Evolutionary conservation across 495 filamentous ascomycete genomes (phyloP).

Genomic region (Lentithecium fluviatile): DNA sequence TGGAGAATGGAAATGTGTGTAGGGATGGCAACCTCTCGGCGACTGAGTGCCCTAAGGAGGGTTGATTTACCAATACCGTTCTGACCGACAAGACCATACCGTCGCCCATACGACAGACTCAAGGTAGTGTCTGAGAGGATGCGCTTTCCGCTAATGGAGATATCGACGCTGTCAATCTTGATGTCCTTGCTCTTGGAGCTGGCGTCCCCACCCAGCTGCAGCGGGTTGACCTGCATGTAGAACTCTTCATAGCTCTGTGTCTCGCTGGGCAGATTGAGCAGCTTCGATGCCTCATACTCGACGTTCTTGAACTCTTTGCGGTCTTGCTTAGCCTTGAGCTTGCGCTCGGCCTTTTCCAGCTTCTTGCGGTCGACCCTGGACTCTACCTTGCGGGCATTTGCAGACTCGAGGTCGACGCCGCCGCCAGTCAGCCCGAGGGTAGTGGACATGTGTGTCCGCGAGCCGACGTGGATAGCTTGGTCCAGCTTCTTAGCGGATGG

Average conservation of each 20-base stretch:
- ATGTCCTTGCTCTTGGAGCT: constrained; percentile 95
- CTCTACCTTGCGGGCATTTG: constrained; percentile 87
- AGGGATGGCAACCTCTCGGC: constrained; percentile 90
- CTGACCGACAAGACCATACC: constrained; percentile 96
- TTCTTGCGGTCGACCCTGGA: constrained; percentile 98
- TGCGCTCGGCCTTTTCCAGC: constrained; percentile 96
- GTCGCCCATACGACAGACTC: constrained; percentile 87
- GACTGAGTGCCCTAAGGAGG: constrained; percentile 82
- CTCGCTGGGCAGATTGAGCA: constrained; percentile 78
- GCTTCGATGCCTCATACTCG: constrained; percentile 90
- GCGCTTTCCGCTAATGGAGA: constrained; percentile 82
- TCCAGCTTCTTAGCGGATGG: constrained; percentile 82
- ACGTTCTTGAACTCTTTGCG: constrained; percentile 98
- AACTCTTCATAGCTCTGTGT: constrained; percentile 98
- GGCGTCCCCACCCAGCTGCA: constrained; percentile 73
- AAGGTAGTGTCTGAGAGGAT: constrained; percentile 88
- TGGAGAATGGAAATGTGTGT: constrained; percentile 98
- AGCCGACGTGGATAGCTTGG: constrained; percentile 91
- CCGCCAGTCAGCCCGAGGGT: constrained; percentile 84
- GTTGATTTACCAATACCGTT: constrained; percentile 99
- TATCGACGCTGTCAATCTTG: constrained; percentile 93
- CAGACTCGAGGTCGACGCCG: constrained; percentile 88
- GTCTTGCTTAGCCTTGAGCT: constrained; percentile 97
- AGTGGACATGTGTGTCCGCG: constrained; percentile 92
- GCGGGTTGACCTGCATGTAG: constrained; percentile 97